phyloP scores from a whole-genome alignment of 2,329 filamentous ascomycete genomes.

The Stagonosporopsis cucurbitacearum region DNA sequence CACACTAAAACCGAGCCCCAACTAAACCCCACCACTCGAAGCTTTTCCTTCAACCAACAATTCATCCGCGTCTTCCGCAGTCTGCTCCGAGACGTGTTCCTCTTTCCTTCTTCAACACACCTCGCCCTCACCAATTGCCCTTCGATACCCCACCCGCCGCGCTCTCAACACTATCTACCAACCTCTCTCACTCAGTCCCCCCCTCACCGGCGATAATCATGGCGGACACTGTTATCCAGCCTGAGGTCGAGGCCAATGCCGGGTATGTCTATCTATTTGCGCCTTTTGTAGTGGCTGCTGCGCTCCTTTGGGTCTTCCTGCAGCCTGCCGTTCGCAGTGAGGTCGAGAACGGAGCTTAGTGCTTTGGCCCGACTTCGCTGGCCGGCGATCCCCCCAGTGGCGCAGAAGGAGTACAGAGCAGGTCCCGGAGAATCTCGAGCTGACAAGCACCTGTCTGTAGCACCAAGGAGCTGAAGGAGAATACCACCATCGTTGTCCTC shows the following conservation, averaged over 20 bases:
- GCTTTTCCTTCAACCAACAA: constrained; percentile 41
- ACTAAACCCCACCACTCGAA: constrained; percentile 45
- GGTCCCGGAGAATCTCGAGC: constrained; percentile 15
- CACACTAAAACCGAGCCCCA: constrained; percentile 37
- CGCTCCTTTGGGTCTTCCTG: constrained; percentile 2
- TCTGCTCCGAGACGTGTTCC: constrained; percentile 19
- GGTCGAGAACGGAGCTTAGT: constrained; percentile 1
- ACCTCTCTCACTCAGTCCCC: constrained; percentile 31
- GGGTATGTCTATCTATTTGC: constrained; percentile 49
- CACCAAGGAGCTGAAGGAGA: constrained; percentile 94
- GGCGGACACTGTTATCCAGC: constrained; percentile 57
- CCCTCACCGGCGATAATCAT: constrained; percentile 38
- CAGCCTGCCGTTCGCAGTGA: constrained; percentile 2
- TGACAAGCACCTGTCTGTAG: constrained; percentile 58
- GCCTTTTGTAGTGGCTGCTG: background rate
- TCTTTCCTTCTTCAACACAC: constrained; percentile 13
- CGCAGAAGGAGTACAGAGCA: constrained; percentile 15
- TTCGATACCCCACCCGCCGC: constrained; percentile 27
- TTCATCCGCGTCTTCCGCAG: constrained; percentile 36
- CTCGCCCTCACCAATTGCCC: constrained; percentile 31
- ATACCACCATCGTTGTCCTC: constrained; percentile 95
- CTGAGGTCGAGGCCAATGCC: constrained; percentile 53
- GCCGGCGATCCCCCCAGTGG: constrained; percentile 24
- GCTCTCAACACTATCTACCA: constrained; percentile 29
- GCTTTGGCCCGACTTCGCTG: background rate